A percentile compares a stretch with the other conserved stretches of the same genome.
Conservation (phyloP, 2,329 filamentous ascomycete species). For the Graphiopsis chlorocephala region DNA sequence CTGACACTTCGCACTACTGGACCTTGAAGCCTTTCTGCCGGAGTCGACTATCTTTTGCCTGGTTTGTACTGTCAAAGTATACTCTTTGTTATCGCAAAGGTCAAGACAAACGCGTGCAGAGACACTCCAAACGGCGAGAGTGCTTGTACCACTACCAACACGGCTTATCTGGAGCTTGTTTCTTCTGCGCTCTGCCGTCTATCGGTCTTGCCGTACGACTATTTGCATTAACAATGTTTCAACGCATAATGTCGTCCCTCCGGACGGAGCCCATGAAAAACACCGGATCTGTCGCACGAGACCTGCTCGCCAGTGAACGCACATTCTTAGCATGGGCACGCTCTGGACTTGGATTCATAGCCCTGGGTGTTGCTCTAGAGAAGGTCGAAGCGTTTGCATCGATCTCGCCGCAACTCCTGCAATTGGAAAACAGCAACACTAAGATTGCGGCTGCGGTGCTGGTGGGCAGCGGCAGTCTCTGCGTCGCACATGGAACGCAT, state of each 20-base stretch:
- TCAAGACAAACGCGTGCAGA: background rate
- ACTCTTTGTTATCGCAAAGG: background rate
- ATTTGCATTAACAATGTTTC: conserved; percentile 16
- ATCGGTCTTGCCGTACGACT: background rate
- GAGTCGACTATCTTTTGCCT: background rate
- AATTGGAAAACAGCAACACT: conserved; percentile 34
- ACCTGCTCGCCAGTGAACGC: conserved; percentile 55
- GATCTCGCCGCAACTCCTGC: conserved; percentile 27
- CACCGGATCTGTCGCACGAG: conserved; percentile 50
- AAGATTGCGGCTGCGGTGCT: conserved; percentile 36
- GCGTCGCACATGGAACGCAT: conserved; percentile 47
- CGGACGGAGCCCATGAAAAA: conserved; percentile 37
- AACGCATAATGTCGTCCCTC: conserved; percentile 20
- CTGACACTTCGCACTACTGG: background rate
- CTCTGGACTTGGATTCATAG: conserved; percentile 52
- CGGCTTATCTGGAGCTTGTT: background rate
- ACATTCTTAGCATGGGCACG: conserved; percentile 55
- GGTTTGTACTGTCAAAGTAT: background rate
- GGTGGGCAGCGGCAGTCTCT: conserved; percentile 46
- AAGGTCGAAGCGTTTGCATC: conserved; percentile 42
- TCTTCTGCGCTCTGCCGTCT: background rate
- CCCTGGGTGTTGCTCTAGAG: conserved; percentile 52
- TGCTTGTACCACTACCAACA: background rate
- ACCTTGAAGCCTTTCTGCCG: background rate
- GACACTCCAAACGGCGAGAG: background rate